Percentiles rank a stretch among this genome's conserved stretches.
Conservation (phyloP, 257 asterid genomes). For the Misopates orontium region DNA sequence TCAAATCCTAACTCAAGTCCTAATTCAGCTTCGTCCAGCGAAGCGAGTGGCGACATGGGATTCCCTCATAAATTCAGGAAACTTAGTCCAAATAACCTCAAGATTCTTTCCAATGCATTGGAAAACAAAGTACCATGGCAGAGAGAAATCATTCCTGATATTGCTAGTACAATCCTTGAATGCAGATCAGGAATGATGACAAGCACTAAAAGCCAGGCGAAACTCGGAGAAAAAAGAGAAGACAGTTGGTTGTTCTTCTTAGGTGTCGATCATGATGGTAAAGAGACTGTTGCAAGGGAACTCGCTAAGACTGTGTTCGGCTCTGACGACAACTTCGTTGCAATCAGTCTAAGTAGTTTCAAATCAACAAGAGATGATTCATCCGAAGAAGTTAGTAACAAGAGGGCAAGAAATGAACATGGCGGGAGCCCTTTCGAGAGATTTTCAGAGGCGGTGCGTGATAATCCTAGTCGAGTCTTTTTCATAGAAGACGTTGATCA, state of each 20-base stretch:
- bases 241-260: constrained; percentile 69
- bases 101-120: constrained; percentile 48
- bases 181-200: constrained; percentile 53
- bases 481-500: constrained; percentile 66
- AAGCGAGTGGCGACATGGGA: constrained; percentile 60
- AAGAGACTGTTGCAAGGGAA: constrained; percentile 67
- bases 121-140: constrained; percentile 71
- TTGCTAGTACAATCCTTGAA: constrained; percentile 50
- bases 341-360: constrained; percentile 52
- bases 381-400: constrained; percentile 49
- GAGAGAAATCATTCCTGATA: constrained; percentile 46
- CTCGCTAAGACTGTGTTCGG: constrained; percentile 60
- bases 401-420: constrained; percentile 64
- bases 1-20: constrained; percentile 96
- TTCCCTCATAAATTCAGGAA: constrained; percentile 37
- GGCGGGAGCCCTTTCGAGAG: constrained; percentile 59
- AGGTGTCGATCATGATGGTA: constrained; percentile 64
- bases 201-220: constrained; percentile 11
- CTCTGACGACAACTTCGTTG: constrained; percentile 42
- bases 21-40: constrained; percentile 94
- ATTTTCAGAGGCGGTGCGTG: constrained; percentile 52
- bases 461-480: constrained; percentile 70
- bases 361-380: constrained; percentile 30
- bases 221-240: constrained; percentile 25
- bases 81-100: constrained; percentile 40